Percentiles rank a stretch among this genome's conserved stretches.
Conservation (phyloP, 306 rosid species). For the Mimosa pudica region DNA sequence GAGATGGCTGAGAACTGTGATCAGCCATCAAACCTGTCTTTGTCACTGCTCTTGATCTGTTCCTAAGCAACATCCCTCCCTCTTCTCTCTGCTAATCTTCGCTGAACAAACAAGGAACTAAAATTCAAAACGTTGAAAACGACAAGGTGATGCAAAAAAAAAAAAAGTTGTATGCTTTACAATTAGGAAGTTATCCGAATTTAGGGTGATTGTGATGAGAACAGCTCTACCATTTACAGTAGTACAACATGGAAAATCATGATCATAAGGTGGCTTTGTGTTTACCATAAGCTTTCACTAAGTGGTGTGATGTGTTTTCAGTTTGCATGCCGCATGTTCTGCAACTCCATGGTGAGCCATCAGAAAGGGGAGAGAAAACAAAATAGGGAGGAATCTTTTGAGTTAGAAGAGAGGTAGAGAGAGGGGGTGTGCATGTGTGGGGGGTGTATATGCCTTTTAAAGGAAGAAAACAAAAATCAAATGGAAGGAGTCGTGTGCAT, state of each 20-base stretch:
- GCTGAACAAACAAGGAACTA: constrained; percentile 2
- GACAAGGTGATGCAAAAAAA: constrained; percentile 4
- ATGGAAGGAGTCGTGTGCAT: constrained; percentile 38
- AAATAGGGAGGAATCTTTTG: constrained; percentile 32
- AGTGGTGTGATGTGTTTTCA: constrained; percentile 30
- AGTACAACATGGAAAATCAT: constrained; percentile 1
- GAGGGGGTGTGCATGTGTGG: constrained; percentile 3
- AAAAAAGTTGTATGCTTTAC: not conserved
- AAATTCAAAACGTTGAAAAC: constrained; percentile 7
- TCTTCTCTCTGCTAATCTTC: constrained; percentile 13
- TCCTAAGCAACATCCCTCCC: constrained; percentile 68
- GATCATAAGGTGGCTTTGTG: constrained; percentile 31
- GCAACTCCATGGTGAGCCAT: constrained; percentile 39
- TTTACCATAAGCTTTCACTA: constrained; percentile 22
- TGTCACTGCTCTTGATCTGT: constrained; percentile 76
- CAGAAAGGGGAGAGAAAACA: constrained; percentile 37
- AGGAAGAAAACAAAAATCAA: constrained; percentile 35
- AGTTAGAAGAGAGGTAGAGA: constrained; percentile 18
- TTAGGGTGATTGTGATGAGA: constrained; percentile 6
- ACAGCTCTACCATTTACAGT: no score
- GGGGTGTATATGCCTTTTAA: constrained; percentile 26
- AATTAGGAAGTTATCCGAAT: constrained; percentile 24
- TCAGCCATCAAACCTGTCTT: constrained; percentile 84
- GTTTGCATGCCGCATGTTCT: constrained; percentile 31
- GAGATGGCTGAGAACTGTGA: constrained; percentile 56